phyloP scores from a whole-genome alignment of 179 eudicot species.

The Spergularia azorica region DNA sequence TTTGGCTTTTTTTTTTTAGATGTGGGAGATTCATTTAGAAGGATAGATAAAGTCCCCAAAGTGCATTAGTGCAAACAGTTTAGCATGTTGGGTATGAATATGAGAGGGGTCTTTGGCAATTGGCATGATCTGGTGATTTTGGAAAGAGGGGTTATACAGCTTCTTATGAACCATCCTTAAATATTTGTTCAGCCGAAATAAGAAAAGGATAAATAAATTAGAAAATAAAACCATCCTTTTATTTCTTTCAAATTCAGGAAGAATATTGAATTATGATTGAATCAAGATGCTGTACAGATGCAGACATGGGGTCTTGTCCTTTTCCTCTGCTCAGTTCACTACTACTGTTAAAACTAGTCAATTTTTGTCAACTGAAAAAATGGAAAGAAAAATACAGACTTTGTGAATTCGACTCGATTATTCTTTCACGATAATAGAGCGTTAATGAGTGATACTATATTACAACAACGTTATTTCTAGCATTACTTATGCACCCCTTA shows the following conservation, averaged over 20 bases:
- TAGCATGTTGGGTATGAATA: constrained; percentile 12
- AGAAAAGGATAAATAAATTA: not conserved
- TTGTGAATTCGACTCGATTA: too few relatives aligned
- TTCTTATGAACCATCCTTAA: constrained; percentile 25
- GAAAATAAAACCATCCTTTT: not conserved
- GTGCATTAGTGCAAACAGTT: not conserved
- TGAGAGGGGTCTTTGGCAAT: constrained; percentile 7
- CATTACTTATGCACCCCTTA: too few relatives aligned
- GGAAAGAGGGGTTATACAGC: constrained; percentile 17
- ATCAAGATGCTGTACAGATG: constrained; percentile 30
- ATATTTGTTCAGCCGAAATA: not conserved
- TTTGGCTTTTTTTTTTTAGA: too few relatives aligned
- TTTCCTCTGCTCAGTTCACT: constrained; percentile 18
- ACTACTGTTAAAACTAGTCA: too few relatives aligned
- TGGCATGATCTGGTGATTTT: constrained; percentile 15
- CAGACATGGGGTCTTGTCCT: constrained; percentile 35
- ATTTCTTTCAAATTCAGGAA: not conserved
- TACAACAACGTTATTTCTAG: too few relatives aligned
- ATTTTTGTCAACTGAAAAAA: too few relatives aligned
- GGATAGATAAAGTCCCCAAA: constrained; percentile 5
- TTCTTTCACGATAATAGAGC: too few relatives aligned
- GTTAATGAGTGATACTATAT: too few relatives aligned
- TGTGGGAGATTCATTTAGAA: not conserved
- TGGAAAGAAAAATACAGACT: too few relatives aligned
- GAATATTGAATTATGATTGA: constrained; percentile 29